Evolutionary conservation across 495 filamentous ascomycete species (phyloP).

Genomic region (Penicillium subrubescens): DNA sequence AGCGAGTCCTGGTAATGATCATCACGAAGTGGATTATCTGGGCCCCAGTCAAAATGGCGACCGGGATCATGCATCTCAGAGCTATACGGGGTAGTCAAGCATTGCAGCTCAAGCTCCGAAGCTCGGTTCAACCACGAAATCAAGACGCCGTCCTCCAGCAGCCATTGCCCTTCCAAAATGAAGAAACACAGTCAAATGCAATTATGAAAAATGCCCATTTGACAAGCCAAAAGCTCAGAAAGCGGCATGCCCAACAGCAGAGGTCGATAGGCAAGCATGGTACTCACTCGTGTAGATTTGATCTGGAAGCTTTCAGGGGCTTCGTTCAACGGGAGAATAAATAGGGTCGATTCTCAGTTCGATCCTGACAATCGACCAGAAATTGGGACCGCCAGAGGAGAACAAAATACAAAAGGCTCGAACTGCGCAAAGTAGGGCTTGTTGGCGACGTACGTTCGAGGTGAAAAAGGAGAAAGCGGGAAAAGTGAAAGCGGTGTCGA

Average conservation of each 20-base stretch:
- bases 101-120: slow-evolving; percentile 5
- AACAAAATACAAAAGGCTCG: slow-evolving; percentile 13
- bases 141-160: slow-evolving; percentile 3
- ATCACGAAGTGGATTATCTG: background rate
- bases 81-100: background rate
- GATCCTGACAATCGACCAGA: slow-evolving; percentile 6
- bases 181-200: background rate
- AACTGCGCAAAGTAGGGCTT: slow-evolving; percentile 14
- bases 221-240: background rate
- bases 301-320: slow-evolving; percentile 22
- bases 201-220: background rate
- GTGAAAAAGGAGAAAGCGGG: slow-evolving; percentile 33
- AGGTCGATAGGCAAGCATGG: background rate
- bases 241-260: background rate
- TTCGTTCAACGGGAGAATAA: background rate
- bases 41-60: background rate
- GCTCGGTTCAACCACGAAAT: slow-evolving; percentile 14
- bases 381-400: slow-evolving; percentile 8
- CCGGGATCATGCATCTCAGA: background rate
- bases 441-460: slow-evolving; percentile 3
- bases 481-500: slow-evolving; percentile 32
- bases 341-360: slow-evolving; percentile 7
- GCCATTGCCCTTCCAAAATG: background rate
- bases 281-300: slow-evolving; percentile 26
- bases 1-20: background rate